A percentile compares a stretch with the other conserved stretches of the same genome.
These are phyloP conservation scores for Fusarium cicatricum DNA, from an alignment of 2,329 filamentous ascomycete genomes.

Conservation along the genomic window DNA sequence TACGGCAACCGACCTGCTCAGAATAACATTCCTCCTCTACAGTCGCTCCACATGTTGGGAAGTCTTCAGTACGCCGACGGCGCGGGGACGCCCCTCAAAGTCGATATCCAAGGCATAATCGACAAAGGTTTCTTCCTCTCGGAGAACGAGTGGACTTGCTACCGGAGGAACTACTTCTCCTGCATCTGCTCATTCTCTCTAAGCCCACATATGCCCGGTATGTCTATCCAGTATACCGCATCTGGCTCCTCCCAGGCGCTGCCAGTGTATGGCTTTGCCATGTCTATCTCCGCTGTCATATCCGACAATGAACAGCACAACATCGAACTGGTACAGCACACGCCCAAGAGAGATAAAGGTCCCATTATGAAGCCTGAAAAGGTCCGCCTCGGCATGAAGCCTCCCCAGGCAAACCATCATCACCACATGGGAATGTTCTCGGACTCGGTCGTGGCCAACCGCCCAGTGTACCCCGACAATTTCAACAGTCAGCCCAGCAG, in stretches of 20 bases:
- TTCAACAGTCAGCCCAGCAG: slow-evolving; percentile 44
- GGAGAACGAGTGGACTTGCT: slow-evolving; percentile 90
- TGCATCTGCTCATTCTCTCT: slow-evolving; percentile 82
- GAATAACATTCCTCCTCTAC: slow-evolving; percentile 62
- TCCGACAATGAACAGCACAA: slow-evolving; percentile 77
- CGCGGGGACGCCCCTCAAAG: slow-evolving; percentile 62
- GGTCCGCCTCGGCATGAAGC: slow-evolving; percentile 73
- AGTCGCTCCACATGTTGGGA: slow-evolving; percentile 60
- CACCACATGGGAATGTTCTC: slow-evolving; percentile 57
- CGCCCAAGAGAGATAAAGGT: slow-evolving; percentile 89
- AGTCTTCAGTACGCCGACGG: slow-evolving; percentile 68
- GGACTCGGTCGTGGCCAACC: slow-evolving; percentile 43
- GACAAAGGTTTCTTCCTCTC: slow-evolving; percentile 89
- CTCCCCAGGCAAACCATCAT: slow-evolving; percentile 59
- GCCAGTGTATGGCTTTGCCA: slow-evolving; percentile 77
- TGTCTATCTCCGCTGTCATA: slow-evolving; percentile 85
- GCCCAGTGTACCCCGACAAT: slow-evolving; percentile 52
- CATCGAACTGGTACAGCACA: slow-evolving; percentile 89
- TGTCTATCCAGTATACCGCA: slow-evolving; percentile 61
- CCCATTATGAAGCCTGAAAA: slow-evolving; percentile 78
- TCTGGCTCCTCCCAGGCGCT: slow-evolving; percentile 63
- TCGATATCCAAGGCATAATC: slow-evolving; percentile 80
- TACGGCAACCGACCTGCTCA: slow-evolving; percentile 45
- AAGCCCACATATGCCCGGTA: slow-evolving; percentile 60
- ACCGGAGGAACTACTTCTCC: slow-evolving; percentile 89